Base-by-base conservation (phyloP, 1,284 basidiomycete genomes). In the Bjerkandera adusta region DNA sequence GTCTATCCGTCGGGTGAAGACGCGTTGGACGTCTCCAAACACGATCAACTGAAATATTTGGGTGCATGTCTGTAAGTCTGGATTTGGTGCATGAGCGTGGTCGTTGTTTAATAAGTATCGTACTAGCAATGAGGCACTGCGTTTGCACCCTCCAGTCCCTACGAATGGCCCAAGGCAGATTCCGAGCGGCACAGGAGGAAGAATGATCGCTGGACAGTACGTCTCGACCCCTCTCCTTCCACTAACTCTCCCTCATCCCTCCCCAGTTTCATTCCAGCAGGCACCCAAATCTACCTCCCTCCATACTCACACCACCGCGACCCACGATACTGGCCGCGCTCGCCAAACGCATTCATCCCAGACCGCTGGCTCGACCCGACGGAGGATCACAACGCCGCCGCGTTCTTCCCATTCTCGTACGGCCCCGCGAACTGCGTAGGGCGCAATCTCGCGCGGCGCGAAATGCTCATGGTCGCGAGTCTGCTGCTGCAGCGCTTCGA, bases 111-210 rank as follows among this genome's bases (percentile, higher is more conserved):
- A 27, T n/a, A n/a, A n/a, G n/a, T 21, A 39, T 45, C 54, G 18
- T 12, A 29, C 21, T 58, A 85, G 82, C 47, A 80, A 83, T 33
- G 83, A 85, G 57, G 63, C 73, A 0, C 58, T 85, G 42, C 69
- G 83, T 33, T 62, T 85, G 29, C 68, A 70, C 29, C 79, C 82
- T 10, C 68, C 79, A 7, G 64, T 81, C 7, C 70, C 75, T 5
- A 75, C 71, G 21, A 74, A 72, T 34, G 69, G 75, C 22, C 75
- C 79, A 43, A 72, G 83, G 29, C 65, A 68, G 16, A 67, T 61
- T 0, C 53, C 48, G 16, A 36, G 36, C 4, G 58, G 59, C 3
- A 52, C 49, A 13, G 58, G 55, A 3, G 49, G 56, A 6, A 47
- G 39, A 30, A 43, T 49, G 6, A 32, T 62, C 15, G 59, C 58